A percentile compares a stretch with the other conserved stretches of the same genome.
These are phyloP conservation scores for Halophytophthora polymorphica DNA, from an alignment of 352 stramenopile species.

Conservation along the genomic window DNA sequence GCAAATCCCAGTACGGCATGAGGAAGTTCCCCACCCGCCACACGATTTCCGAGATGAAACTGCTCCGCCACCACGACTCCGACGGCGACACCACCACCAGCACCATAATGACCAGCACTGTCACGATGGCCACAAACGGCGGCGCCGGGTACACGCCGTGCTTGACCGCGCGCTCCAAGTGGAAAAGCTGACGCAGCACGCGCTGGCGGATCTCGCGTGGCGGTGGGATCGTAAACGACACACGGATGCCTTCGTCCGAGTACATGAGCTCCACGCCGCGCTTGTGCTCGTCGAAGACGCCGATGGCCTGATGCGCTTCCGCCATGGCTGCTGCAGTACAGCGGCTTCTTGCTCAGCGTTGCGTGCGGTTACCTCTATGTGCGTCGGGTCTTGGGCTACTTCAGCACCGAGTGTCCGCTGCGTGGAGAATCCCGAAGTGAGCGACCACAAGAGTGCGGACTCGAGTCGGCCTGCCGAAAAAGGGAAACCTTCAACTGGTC, in stretches of 20 bases:
- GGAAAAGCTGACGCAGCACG: constrained; percentile 58
- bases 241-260: constrained; percentile 76
- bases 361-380: neutral
- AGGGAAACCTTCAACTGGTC: constrained; percentile 11
- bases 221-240: constrained; percentile 83
- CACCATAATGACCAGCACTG: constrained; percentile 58
- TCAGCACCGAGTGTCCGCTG: neutral
- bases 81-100: constrained; percentile 52
- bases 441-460: too few species aligned
- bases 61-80: constrained; percentile 86
- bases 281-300: constrained; percentile 86
- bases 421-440: constrained; percentile 13
- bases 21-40: constrained; percentile 81
- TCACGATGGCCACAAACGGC: constrained; percentile 53
- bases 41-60: constrained; percentile 63
- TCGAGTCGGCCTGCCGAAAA: constrained; percentile 4
- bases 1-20: constrained; percentile 59
- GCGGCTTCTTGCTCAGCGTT: constrained; percentile 4
- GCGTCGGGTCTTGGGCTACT: neutral
- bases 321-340: constrained; percentile 42
- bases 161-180: constrained; percentile 68
- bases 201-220: constrained; percentile 70
- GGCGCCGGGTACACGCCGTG: constrained; percentile 78
- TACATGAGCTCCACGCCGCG: constrained; percentile 84
- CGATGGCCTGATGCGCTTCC: constrained; percentile 82